A percentile compares a stretch with the other conserved stretches of the same genome.
Conservation (phyloP, 176 grass and related monocot species). For the Aegilops speltoides region DNA sequence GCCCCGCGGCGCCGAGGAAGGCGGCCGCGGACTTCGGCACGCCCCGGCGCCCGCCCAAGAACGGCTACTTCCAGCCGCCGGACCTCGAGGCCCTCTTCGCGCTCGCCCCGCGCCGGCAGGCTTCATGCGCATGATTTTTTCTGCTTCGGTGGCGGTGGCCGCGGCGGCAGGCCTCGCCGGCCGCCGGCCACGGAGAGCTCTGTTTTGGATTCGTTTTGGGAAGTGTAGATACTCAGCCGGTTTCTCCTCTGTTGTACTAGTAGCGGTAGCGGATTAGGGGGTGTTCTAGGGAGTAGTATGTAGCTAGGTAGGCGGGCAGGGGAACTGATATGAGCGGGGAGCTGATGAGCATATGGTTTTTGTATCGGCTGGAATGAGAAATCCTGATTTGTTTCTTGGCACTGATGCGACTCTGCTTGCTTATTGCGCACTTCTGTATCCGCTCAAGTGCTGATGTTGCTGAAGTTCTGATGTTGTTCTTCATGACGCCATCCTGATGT, state of each 20-base stretch:
- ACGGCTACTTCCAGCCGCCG: conserved; percentile 85
- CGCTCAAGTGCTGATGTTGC: background rate
- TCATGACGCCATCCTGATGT: background rate
- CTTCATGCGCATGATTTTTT: conserved; percentile 47
- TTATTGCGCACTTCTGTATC: background rate
- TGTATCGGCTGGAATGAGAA: conserved; percentile 23
- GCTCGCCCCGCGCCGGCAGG: conserved; percentile 52
- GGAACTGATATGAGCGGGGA: background rate
- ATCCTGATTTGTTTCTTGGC: conserved; percentile 34
- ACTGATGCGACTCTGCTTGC: background rate
- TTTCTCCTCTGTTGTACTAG: conserved; percentile 38
- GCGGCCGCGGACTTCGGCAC: conserved; percentile 41
- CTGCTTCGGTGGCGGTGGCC: background rate
- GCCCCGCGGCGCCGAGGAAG: conserved; percentile 75
- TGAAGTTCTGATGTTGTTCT: background rate
- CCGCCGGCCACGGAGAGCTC: background rate
- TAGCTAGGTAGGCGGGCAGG: conserved; percentile 15
- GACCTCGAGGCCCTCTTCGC: conserved; percentile 76
- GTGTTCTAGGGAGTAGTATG: conserved; percentile 6
- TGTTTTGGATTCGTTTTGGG: conserved; percentile 36
- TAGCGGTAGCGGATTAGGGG: conserved; percentile 11
- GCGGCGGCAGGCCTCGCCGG: background rate
- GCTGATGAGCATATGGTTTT: conserved; percentile 35
- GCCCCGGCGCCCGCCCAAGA: conserved; percentile 68
- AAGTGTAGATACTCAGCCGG: conserved; percentile 36